Percentiles rank a stretch among this genome's conserved stretches.
These are phyloP conservation scores for Candida tammaniensis DNA, from an alignment of 805 yeast species.

Conservation along the genomic window DNA sequence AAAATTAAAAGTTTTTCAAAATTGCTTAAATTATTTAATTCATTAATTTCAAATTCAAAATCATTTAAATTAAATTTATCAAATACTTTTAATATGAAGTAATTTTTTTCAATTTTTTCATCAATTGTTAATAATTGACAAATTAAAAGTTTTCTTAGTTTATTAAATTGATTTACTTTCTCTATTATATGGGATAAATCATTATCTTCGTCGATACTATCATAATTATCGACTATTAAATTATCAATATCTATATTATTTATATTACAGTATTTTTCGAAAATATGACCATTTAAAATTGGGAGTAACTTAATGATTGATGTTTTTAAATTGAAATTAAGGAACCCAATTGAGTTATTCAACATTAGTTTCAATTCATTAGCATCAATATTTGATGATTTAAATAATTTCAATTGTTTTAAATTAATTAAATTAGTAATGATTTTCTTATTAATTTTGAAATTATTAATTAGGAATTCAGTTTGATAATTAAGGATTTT, in stretches of 20 bases:
- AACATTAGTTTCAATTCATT: constrained; percentile 16
- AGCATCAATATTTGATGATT: constrained; percentile 11
- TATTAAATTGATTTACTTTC: constrained; percentile 28
- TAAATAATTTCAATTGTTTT: constrained; percentile 30
- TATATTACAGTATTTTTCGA: constrained; percentile 40
- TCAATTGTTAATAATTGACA: constrained; percentile 38
- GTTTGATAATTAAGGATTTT: constrained; percentile 22
- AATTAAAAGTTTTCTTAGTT: constrained; percentile 33
- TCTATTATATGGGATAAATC: constrained; percentile 2
- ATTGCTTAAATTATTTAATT: constrained; percentile 7
- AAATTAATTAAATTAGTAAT: constrained; percentile 29
- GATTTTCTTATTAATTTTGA: constrained; percentile 33
- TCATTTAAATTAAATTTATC: constrained; percentile 17
- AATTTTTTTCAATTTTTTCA: constrained; percentile 26
- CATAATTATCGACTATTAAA: constrained; percentile 26
- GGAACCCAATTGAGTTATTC: constrained; percentile 24
- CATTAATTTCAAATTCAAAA: constrained; percentile 5
- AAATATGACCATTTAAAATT: constrained; percentile 31
- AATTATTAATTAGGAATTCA: constrained; percentile 30
- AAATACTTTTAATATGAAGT: constrained; percentile 28
- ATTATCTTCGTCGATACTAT: constrained; percentile 10
- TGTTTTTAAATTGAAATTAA: constrained; percentile 26
- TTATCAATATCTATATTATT: constrained; percentile 29
- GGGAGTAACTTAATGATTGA: constrained; percentile 31
- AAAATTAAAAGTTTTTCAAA: constrained; percentile 19